phyloP scores from a whole-genome alignment of 1,139 yeast species.

The Saccharomycopsis phalli region DNA sequence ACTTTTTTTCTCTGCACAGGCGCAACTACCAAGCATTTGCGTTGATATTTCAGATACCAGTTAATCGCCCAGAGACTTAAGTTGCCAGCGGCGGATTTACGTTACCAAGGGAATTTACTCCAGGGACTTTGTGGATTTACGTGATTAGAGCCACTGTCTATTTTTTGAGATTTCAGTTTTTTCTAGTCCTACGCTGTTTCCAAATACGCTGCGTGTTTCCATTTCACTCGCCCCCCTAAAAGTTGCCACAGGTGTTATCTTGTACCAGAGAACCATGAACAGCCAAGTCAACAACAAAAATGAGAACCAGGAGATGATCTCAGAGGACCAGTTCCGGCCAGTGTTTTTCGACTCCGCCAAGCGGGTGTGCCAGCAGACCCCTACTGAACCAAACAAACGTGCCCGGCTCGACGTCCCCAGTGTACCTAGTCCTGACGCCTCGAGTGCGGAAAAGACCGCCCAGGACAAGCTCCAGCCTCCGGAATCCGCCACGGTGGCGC shows the following conservation, averaged over 20 bases:
- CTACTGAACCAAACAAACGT: conserved; percentile 25
- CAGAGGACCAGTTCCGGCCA: conserved; percentile 28
- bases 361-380: conserved; percentile 22
- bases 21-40: no score
- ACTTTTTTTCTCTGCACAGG: no score
- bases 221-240: no score
- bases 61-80: no score
- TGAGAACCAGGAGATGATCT: conserved; percentile 31
- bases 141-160: no score
- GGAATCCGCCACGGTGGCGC: neutral
- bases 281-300: conserved; percentile 17
- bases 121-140: no score
- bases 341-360: conserved; percentile 28
- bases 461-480: neutral
- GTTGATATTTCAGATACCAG: no score
- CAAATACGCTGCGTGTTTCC: no score
- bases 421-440: conserved; percentile 13
- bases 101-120: no score
- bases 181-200: no score
- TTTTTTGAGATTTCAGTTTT: no score
- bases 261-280: conserved; percentile 2
- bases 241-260: neutral
- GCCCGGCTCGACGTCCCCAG: conserved; percentile 28
- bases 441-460: conserved; percentile 1
- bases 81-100: no score